A percentile compares a stretch with the other conserved stretches of the same genome.
phyloP scores from a whole-genome alignment of 768 basidiomycete genomes.

The Mycena olivaceomarginata region DNA sequence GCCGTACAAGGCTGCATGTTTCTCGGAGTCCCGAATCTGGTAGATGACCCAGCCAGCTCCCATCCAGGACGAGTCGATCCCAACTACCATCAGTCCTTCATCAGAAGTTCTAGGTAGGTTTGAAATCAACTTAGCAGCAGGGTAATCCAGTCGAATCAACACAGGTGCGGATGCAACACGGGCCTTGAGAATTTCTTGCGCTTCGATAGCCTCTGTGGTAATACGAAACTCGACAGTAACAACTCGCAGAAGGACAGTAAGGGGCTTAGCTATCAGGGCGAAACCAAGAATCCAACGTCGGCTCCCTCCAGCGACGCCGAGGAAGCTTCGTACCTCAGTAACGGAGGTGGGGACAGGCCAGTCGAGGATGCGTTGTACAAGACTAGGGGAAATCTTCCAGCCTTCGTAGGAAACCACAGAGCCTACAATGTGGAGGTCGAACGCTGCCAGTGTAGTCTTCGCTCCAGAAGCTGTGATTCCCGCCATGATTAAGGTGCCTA shows the following conservation, averaged over 20 bases:
- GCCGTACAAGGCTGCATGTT: conserved; percentile 52
- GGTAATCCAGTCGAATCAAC: conserved; percentile 57
- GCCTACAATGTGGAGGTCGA: conserved; percentile 52
- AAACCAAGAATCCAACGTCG: conserved; percentile 51
- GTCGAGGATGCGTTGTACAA: conserved; percentile 51
- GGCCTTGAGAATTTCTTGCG: conserved; percentile 51
- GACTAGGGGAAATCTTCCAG: conserved; percentile 49
- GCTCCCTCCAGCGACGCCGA: conserved; percentile 48
- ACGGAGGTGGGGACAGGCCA: conserved; percentile 46
- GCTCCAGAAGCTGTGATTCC: conserved; percentile 57
- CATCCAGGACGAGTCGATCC: conserved; percentile 56
- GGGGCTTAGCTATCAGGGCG: conserved; percentile 48
- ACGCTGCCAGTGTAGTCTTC: conserved; percentile 50
- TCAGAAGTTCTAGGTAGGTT: conserved; percentile 36
- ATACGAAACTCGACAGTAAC: conserved; percentile 51
- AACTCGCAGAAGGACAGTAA: conserved; percentile 43
- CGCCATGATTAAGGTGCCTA: conserved; percentile 47
- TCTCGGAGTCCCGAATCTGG: conserved; percentile 50
- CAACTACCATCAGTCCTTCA: conserved; percentile 53
- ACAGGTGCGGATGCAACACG: conserved; percentile 49
- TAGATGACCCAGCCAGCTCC: conserved; percentile 59
- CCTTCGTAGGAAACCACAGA: conserved; percentile 53
- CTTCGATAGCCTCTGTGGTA: conserved; percentile 44
- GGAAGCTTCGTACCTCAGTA: conserved; percentile 50
- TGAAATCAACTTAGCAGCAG: conserved; percentile 12